Conservation (phyloP, 768 basidiomycete genomes). For the Cantharellus anzutake region DNA sequence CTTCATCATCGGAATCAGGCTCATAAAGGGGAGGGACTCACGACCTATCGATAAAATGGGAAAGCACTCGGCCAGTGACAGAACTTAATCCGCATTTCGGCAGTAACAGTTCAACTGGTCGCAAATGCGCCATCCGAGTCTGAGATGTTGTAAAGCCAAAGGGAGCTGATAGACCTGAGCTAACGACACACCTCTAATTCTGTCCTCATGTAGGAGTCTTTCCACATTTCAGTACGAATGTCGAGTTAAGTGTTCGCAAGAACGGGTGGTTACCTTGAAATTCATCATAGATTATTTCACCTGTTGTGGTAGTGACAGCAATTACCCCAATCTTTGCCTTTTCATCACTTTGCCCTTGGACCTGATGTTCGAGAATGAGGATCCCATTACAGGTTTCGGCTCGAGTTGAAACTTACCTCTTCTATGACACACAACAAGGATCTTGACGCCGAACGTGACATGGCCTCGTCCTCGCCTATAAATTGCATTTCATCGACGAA, state of each 20-base stretch:
- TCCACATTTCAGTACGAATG: conserved; percentile 4
- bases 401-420: conserved; percentile 9
- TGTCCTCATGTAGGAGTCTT: conserved; percentile 66
- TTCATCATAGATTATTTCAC: conserved; percentile 86
- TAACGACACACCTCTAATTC: conserved; percentile 53
- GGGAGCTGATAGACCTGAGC: too few relatives aligned
- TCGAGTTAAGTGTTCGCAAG: not conserved
- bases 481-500: conserved; percentile 48
- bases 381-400: conserved; percentile 24
- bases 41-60: conserved; percentile 39
- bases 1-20: too few relatives aligned
- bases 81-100: conserved; percentile 39
- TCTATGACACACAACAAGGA: conserved; percentile 67
- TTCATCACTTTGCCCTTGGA: conserved; percentile 26
- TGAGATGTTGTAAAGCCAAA: conserved; percentile 15
- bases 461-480: conserved; percentile 13
- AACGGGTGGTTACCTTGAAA: conserved; percentile 40
- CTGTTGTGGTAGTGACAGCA: conserved; percentile 67
- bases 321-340: conserved; percentile 46
- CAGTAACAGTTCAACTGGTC: conserved; percentile 65
- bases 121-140: conserved; percentile 74
- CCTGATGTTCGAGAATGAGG: conserved; percentile 35
- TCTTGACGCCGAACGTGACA: conserved; percentile 32
- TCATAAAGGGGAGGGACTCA: conserved; percentile 14
- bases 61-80: conserved; percentile 56